Evolutionary conservation across 2,329 filamentous ascomycete genomes (phyloP).

Genomic region (Cladosporium cucumerinum): DNA sequence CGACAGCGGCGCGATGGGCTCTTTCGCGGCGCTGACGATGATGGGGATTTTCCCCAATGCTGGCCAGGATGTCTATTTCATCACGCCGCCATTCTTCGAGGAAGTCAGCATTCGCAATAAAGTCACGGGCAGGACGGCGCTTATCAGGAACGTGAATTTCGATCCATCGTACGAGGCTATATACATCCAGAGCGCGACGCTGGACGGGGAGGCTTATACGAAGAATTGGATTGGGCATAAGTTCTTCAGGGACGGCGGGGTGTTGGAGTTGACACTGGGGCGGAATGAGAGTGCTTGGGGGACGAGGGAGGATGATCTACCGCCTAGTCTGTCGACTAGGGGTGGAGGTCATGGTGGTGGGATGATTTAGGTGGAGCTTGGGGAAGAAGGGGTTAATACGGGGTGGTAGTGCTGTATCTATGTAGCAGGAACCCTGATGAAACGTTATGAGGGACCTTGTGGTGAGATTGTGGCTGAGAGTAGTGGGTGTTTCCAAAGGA

Average conservation of each 20-base stretch:
- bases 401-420: background rate
- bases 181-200: conserved; percentile 44
- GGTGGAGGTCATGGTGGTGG: background rate
- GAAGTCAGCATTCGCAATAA: conserved; percentile 39
- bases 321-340: conserved; percentile 37
- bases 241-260: conserved; percentile 45
- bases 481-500: background rate
- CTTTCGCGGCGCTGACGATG: conserved; percentile 44
- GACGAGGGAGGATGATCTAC: conserved; percentile 40
- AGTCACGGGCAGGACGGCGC: conserved; percentile 42
- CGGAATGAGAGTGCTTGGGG: conserved; percentile 44
- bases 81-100: conserved; percentile 47
- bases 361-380: background rate
- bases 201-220: conserved; percentile 42
- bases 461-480: background rate
- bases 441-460: background rate
- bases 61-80: conserved; percentile 48
- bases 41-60: conserved; percentile 47
- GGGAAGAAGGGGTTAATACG: background rate
- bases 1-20: conserved; percentile 46
- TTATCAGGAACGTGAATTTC: conserved; percentile 42
- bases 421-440: background rate
- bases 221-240: conserved; percentile 46
- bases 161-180: conserved; percentile 41
- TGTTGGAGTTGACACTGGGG: conserved; percentile 43